Evolutionary conservation across 78 protist species (phyloP).

Genomic region (Andalucia godoyi): DNA sequence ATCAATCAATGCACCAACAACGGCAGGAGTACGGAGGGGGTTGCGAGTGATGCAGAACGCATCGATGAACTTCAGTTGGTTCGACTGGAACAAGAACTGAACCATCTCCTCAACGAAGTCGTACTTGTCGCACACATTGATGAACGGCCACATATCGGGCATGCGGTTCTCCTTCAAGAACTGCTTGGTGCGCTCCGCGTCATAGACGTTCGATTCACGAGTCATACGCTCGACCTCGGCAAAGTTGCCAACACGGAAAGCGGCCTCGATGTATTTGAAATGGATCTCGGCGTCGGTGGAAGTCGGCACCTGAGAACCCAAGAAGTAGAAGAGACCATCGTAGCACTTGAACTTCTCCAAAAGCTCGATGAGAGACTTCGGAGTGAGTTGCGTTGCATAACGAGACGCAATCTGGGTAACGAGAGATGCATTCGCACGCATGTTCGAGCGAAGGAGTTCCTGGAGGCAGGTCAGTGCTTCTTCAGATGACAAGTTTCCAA

Average conservation of each 20-base stretch:
- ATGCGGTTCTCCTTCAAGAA: constrained; percentile 90
- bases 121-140: constrained; percentile 95
- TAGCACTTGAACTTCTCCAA: constrained; percentile 78
- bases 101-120: constrained; percentile 93
- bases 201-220: constrained; percentile 80
- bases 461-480: constrained; percentile 75
- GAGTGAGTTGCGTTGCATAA: constrained; percentile 69
- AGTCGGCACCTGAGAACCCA: constrained; percentile 49
- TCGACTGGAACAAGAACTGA: constrained; percentile 70
- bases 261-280: constrained; percentile 96
- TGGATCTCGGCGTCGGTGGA: constrained; percentile 86
- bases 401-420: constrained; percentile 84
- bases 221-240: constrained; percentile 94
- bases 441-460: constrained; percentile 71
- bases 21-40: constrained; percentile 81
- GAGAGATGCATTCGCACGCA: constrained; percentile 72
- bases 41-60: constrained; percentile 83
- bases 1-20: constrained; percentile 95
- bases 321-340: constrained; percentile 71
- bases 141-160: constrained; percentile 89
- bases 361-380: constrained; percentile 64
- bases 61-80: constrained; percentile 79
- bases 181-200: constrained; percentile 81
- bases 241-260: constrained; percentile 74
- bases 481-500: constrained; percentile 67